These are phyloP conservation scores for Ormosia emarginata DNA, from an alignment of 306 rosid genomes.

Conservation along the genomic window DNA sequence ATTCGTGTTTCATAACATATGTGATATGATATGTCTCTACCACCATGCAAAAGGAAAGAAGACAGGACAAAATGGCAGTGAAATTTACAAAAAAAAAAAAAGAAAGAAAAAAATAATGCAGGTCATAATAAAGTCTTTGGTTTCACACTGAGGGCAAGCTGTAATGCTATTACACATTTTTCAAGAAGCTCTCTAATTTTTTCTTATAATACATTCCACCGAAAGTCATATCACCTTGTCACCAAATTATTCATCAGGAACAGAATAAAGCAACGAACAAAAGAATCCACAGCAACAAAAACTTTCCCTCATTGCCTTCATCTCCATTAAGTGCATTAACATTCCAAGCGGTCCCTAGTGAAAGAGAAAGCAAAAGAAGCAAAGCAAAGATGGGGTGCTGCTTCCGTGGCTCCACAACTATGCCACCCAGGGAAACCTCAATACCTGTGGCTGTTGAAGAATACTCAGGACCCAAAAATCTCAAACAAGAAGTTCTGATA, in stretches of 20 bases:
- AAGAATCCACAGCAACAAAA: constrained; percentile 24
- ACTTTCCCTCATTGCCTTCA: constrained; percentile 16
- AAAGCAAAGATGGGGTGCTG: constrained; percentile 56
- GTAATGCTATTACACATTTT: constrained; percentile 25
- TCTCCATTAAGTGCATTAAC: neutral
- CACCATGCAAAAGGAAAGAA: neutral
- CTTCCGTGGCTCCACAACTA: constrained; percentile 42
- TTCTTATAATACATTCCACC: constrained; percentile 47
- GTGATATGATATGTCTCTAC: neutral
- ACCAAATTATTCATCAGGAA: constrained; percentile 20
- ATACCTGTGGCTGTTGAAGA: neutral
- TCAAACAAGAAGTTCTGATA: constrained; percentile 53
- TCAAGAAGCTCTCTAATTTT: constrained; percentile 18
- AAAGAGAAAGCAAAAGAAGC: constrained; percentile 18
- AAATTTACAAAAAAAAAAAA: neutral
- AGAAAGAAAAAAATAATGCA: neutral
- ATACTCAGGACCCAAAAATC: constrained; percentile 23
- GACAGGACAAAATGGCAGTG: neutral
- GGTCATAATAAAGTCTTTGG: constrained; percentile 12
- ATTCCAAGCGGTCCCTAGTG: constrained; percentile 13
- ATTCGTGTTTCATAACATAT: no score
- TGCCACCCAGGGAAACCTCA: constrained; percentile 22
- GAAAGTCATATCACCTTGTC: constrained; percentile 35
- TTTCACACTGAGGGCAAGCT: constrained; percentile 29
- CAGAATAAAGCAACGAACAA: constrained; percentile 51